Evolutionary conservation across 208 protist genomes (phyloP), one percentile per base, ranked within the genome.

Genomic region (Phytomonas francai): DNA sequence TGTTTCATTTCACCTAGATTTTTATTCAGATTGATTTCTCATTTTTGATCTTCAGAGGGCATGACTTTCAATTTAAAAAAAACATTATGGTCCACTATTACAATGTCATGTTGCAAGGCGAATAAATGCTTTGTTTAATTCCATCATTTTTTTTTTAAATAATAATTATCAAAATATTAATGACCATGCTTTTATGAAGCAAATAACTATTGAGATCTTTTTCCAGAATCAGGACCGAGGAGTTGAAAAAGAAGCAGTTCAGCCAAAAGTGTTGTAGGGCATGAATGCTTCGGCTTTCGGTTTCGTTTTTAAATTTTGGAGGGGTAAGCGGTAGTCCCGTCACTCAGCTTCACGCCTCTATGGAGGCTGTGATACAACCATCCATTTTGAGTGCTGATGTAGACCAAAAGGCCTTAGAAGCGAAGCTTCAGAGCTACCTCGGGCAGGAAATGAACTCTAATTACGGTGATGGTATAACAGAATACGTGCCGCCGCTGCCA

Each of bases 401-500:
- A 42, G 74, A 77, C 4, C 68, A 83, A 36, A 69, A 54, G 1
- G 85, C 78, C 2, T 66, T 83, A 33, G 60, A 79, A 30, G 27
- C 70, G 11, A 87, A 76, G 66, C 71, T 79, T 74, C 76, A 49
- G 29, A 83, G 68, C 34, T 57, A 82, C 2, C 76, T 83, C 0
- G 65, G 74, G 9, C 54, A 54, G 3, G 74, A 82, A 30, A 33
- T 77, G 61, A n/a, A 74, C 74, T 22, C 64, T 28, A 30, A 68
- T 31, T n/a, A 63, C 28, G 61, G 9, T 12, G 54, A 49, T 16
- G 76, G 72, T 3, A 11, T 19, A 4, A 11, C 32, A 4, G 39
- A 58, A 19, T 73, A 75, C 42, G 73, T 73, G 63, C 83, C 83
- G 7, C 70, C 81, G 4, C 68, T 92, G 61, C 73, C 76, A 65